Base-by-base conservation (phyloP, 2,329 filamentous ascomycete species). In the Ophiobolus disseminans region DNA sequence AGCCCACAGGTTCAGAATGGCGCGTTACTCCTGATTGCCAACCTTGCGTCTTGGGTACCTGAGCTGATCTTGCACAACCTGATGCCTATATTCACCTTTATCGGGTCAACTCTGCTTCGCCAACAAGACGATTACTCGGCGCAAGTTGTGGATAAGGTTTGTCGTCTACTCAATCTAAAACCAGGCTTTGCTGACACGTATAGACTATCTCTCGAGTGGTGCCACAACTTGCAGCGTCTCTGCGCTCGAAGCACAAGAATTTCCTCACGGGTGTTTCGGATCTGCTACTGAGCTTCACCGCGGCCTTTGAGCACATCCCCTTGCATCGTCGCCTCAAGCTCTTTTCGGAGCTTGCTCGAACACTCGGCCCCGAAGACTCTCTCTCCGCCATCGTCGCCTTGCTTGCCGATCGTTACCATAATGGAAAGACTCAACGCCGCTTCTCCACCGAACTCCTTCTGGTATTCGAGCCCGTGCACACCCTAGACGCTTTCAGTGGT, bases 51-150 rank as follows among this genome's bases (percentile, higher is more conserved):
- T 30, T 89, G 92, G 59, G 90, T 91, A 0, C 94, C 95, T 0
- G 92, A 96, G 70, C 78, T 96, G 38, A 90, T 99, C 3, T 81
- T 99, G 48, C 93, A 99, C 75, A 97, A 91, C 62, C 90, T 99
- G 44, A 99, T 99, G 94, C 94, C 94, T 10, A 93, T 99, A 42
- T 99, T 99, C 76, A 97, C 94, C 0, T 97, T 97, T 70, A 97
- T 97, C 87, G 91, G 93, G 32, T 89, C 88, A 34, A 96, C 90
- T 3, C 87, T 97, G 16, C 82, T 99, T 40, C 87, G 90, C 39
- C 93, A 97, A 75, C 91, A 90, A 62, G 95, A 99, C 64, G 93
- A 97, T 62, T 97, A 97, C 75, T 97, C 94, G 17, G 91, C 92
- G 10, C 90, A 96, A 70, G 93, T 99, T 23, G 93, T 97, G 48